A percentile compares a stretch with the other conserved stretches of the same genome.
Evolutionary conservation across 768 basidiomycete genomes (phyloP).

Genomic region (Psilocybe cubensis): DNA sequence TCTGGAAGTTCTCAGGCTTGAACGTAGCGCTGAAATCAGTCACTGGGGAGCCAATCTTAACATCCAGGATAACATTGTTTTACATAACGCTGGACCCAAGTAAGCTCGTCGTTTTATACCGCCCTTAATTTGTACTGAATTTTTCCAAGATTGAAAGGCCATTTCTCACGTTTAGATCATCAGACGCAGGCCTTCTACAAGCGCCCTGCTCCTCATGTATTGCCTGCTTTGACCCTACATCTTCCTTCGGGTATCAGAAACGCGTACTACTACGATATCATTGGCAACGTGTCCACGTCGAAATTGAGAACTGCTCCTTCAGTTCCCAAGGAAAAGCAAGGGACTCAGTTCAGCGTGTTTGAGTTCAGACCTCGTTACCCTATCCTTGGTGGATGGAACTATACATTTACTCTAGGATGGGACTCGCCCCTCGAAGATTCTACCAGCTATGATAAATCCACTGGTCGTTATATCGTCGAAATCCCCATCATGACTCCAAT

Average conservation of each 20-base stretch:
- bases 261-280: slow-evolving; percentile 88
- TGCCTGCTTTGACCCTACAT: slow-evolving; percentile 74
- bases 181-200: slow-evolving; percentile 78
- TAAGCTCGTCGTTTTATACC: slow-evolving; percentile 43
- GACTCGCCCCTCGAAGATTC: slow-evolving; percentile 84
- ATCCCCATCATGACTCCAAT: slow-evolving; percentile 87
- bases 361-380: slow-evolving; percentile 93
- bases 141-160: slow-evolving; percentile 79
- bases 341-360: slow-evolving; percentile 64
- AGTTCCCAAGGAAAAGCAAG: slow-evolving; percentile 55
- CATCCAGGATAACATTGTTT: slow-evolving; percentile 82
- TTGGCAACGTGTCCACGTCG: slow-evolving; percentile 97
- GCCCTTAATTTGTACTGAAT: slow-evolving; percentile 8
- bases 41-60: slow-evolving; percentile 98
- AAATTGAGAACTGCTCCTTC: slow-evolving; percentile 74
- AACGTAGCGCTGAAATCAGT: slow-evolving; percentile 86
- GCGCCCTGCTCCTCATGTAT: slow-evolving; percentile 65
- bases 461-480: slow-evolving; percentile 70
- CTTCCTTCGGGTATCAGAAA: slow-evolving; percentile 84
- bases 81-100: slow-evolving; percentile 92
- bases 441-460: slow-evolving; percentile 62
- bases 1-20: slow-evolving; percentile 71
- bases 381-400: slow-evolving; percentile 96
- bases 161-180: slow-evolving; percentile 91
- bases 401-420: slow-evolving; percentile 92